Conservation (phyloP, 2,329 filamentous ascomycete species). For the Sarocladium oryzae region DNA sequence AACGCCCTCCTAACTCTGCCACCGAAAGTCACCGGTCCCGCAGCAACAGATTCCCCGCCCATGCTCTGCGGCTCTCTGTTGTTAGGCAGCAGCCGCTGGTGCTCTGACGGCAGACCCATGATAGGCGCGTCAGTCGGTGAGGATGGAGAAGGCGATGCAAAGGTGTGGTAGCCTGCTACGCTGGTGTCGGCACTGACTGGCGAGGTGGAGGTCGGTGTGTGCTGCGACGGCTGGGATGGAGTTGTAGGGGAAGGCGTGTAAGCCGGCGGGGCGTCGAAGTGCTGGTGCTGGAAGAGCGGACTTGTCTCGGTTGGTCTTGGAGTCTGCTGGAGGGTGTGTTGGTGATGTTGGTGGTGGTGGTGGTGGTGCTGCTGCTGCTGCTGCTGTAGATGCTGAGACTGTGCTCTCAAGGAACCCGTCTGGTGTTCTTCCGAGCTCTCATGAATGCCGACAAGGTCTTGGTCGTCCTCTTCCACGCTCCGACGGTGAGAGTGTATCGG, state of each 20-base stretch:
- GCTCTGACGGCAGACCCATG: conserved; percentile 39
- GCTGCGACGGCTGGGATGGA: conserved; percentile 25
- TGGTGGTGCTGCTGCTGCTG: too few species aligned
- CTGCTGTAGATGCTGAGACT: conserved; percentile 6
- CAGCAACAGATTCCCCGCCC: conserved; percentile 22
- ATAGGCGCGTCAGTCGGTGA: conserved; percentile 28
- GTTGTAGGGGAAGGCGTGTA: conserved; percentile 36
- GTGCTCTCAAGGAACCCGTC: not conserved
- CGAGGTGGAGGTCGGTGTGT: conserved; percentile 12
- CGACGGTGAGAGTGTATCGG: conserved; percentile 14
- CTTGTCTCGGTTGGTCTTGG: conserved; percentile 8
- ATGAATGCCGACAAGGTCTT: not conserved
- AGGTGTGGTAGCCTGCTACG: conserved; percentile 35
- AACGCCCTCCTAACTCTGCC: conserved; percentile 20
- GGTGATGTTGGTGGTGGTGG: too few species aligned
- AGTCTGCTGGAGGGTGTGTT: too few species aligned
- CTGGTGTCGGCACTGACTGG: not conserved
- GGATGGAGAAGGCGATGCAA: conserved; percentile 20
- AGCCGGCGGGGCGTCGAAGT: conserved; percentile 40
- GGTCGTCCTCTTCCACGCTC: conserved; percentile 19
- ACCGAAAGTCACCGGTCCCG: conserved; percentile 19
- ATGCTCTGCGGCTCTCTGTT: conserved; percentile 39
- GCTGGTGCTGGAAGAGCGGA: conserved; percentile 16
- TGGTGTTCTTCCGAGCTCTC: not conserved
- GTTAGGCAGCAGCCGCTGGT: conserved; percentile 32